These are phyloP conservation scores for Pseudopyricularia javanii DNA, from an alignment of 2,329 filamentous ascomycete species.

Conservation along the genomic window DNA sequence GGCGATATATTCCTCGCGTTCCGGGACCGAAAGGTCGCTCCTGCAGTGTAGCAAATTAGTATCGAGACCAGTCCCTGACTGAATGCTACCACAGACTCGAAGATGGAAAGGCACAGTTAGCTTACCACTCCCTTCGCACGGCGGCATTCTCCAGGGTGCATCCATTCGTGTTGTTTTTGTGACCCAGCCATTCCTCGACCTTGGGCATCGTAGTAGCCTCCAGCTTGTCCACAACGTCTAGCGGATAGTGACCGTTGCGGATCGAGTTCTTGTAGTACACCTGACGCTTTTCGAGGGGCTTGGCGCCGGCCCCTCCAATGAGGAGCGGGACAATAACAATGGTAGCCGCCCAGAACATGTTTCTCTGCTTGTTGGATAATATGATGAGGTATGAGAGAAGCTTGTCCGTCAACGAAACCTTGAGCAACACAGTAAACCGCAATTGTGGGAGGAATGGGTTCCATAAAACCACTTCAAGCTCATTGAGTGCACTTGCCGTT, in stretches of 20 bases:
- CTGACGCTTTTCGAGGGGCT: not conserved
- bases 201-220: slow-evolving; percentile 14
- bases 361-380: no score
- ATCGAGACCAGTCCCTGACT: no score
- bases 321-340: not conserved
- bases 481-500: no score
- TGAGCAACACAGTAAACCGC: no score
- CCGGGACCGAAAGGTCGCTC: slow-evolving; percentile 12
- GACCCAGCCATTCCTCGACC: slow-evolving; percentile 13
- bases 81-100: not conserved
- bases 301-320: not conserved
- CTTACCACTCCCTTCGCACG: slow-evolving; percentile 14
- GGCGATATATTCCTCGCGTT: slow-evolving; percentile 13
- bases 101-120: not conserved
- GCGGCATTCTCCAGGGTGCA: slow-evolving; percentile 15
- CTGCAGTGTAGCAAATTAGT: slow-evolving; percentile 3
- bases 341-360: not conserved
- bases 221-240: slow-evolving; percentile 16
- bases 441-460: no score
- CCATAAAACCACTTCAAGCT: no score
- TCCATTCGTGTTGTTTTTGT: slow-evolving; percentile 13
- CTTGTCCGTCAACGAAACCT: no score
- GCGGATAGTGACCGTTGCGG: slow-evolving; percentile 13
- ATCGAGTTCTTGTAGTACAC: not conserved
- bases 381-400: no score